These are phyloP conservation scores for Erythrobasidium yunnanense DNA, from an alignment of 768 basidiomycete genomes.

Conservation along the genomic window DNA sequence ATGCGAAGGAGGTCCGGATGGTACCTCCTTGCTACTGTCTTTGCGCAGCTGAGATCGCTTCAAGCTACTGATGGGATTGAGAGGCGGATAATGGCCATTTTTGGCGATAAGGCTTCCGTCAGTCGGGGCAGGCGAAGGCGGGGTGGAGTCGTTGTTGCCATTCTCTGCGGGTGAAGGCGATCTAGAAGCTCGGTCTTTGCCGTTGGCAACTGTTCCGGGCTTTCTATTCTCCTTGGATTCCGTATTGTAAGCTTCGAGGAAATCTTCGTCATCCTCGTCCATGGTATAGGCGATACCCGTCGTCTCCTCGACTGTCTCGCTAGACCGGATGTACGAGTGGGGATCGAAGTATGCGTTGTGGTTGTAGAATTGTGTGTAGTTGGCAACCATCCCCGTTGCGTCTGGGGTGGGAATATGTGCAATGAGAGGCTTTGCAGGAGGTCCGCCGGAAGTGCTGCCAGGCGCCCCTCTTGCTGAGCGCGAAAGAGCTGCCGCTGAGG, in stretches of 20 bases:
- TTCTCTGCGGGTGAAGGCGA: neutral
- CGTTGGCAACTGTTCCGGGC: neutral
- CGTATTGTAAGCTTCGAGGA: conserved; percentile 78
- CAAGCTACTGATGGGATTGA: conserved; percentile 7
- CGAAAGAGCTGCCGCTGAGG: conserved; percentile 42
- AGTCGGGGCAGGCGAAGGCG: neutral
- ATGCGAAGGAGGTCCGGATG: conserved; percentile 33
- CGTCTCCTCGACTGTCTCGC: conserved; percentile 73
- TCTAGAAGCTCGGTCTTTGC: neutral
- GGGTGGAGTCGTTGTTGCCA: neutral
- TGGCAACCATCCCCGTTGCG: conserved; percentile 64
- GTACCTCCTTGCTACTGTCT: conserved; percentile 60
- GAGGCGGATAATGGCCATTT: conserved; percentile 19
- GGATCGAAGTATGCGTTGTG: conserved; percentile 64
- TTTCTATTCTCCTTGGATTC: conserved; percentile 50
- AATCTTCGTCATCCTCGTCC: conserved; percentile 91
- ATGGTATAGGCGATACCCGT: conserved; percentile 76
- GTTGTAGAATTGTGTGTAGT: conserved; percentile 69
- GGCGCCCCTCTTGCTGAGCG: conserved; percentile 14
- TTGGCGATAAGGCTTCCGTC: neutral
- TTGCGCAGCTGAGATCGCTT: conserved; percentile 41
- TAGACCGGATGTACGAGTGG: conserved; percentile 62
- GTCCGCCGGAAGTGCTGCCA: conserved; percentile 18
- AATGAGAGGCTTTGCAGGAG: conserved; percentile 45
- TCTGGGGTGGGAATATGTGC: conserved; percentile 89